Percentiles rank a stretch among this genome's conserved stretches.
Conservation (phyloP, 2,329 filamentous ascomycete genomes). For the Chrysoporthe deuterocubensis region DNA sequence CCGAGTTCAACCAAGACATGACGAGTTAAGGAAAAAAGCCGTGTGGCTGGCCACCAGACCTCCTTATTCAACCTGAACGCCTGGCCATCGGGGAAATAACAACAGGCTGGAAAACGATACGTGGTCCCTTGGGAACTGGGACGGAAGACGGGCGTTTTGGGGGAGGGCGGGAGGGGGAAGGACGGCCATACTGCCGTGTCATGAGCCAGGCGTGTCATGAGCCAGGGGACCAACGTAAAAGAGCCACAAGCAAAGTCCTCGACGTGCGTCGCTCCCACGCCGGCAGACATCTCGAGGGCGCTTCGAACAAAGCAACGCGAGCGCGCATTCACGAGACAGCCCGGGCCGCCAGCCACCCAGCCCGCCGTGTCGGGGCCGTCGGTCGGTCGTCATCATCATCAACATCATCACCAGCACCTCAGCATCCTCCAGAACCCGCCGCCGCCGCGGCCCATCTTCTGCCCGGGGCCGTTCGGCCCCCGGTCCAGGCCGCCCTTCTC, state of each 20-base stretch:
- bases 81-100: conserved; percentile 10
- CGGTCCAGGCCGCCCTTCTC: conserved; percentile 43
- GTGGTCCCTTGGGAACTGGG: no score
- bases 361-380: neutral
- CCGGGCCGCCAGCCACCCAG: neutral
- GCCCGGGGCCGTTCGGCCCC: conserved; percentile 46
- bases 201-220: no score
- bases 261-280: neutral
- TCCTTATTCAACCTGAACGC: conserved; percentile 12
- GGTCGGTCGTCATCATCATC: neutral
- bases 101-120: neutral
- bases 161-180: no score
- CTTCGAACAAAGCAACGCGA: conserved; percentile 8
- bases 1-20: neutral
- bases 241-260: neutral
- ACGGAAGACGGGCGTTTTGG: no score
- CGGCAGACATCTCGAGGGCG: neutral
- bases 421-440: conserved; percentile 60
- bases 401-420: conserved; percentile 56
- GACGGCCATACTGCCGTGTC: no score
- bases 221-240: neutral
- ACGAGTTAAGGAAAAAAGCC: neutral
- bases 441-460: conserved; percentile 47
- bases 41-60: conserved; percentile 4
- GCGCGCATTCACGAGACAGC: neutral